Evolutionary conservation across 768 basidiomycete genomes (phyloP), one percentile per base, ranked within the genome.

Genomic region (Trametes punicea): DNA sequence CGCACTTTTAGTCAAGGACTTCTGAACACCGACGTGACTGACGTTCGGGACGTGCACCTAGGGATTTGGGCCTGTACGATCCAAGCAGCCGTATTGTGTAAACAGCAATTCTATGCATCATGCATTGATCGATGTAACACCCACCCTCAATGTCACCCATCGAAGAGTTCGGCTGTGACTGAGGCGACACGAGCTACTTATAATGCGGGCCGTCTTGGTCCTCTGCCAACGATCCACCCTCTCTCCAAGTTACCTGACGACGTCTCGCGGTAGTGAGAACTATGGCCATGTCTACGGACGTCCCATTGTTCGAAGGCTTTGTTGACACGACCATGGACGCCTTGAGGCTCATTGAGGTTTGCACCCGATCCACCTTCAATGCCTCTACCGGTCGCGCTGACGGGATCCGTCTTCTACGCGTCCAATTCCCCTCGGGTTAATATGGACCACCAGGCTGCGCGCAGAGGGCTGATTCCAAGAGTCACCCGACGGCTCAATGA

Each of bases 401-500:
- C 47, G 9, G 21, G 16, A 47, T 41, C 31, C 11, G n/a, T 33
- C 21, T 26, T 21, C 2, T 29, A 45, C 51, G 33, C 46, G 23
- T 42, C 31, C n/a, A n/a, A 5, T 29, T 5, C 40, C 26, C 8
- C 20, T 16, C 57, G 33, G 51, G 46, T 13, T 40, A 44, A 29
- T 44, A 23, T 51, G 23, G n/a, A 38, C 42, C 46, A 41, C 11
- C 86, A 91, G 69, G 90, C 90, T 15, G 88, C 88, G 51, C 78
- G 87, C 44, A 81, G 86, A 60, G 90, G 90, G 23, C 75, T 87
- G 63, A 86, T 92, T 46, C 89, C 89, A 30, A 80, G 88, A 34
- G 88, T 93, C 56, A 90, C 88, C n/a, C 80, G 91, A 31, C 80
- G 90, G 25, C 77, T 93, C 65, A 90, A 90, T 66, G 90, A 93